Percentiles rank a stretch among this genome's conserved stretches.
phyloP scores from a whole-genome alignment of 2,329 filamentous ascomycete genomes.

The Coniochaeta sp. region DNA sequence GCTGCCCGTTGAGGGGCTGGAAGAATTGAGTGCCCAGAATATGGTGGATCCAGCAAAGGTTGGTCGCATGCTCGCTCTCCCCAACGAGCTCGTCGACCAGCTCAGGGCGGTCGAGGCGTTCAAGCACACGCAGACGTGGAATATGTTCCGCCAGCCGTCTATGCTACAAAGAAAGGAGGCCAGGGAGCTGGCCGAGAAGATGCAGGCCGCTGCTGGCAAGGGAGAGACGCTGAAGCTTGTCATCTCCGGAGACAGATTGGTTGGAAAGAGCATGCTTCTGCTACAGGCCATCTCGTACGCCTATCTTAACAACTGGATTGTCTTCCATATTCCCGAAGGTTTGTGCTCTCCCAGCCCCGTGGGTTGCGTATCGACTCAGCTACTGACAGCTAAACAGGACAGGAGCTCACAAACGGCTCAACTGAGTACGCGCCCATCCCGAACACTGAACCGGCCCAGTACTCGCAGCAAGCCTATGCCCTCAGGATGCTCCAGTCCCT shows the following conservation, averaged over 20 bases:
- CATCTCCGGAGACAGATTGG: conserved; percentile 63
- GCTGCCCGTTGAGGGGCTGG: conserved; percentile 63
- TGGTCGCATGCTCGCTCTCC: conserved; percentile 64
- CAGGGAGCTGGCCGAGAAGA: conserved; percentile 57
- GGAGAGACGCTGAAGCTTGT: conserved; percentile 57
- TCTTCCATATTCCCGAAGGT: conserved; percentile 88
- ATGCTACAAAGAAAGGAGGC: conserved; percentile 73
- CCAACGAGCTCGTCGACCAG: conserved; percentile 65
- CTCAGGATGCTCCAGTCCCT: conserved; percentile 69
- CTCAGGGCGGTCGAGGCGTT: conserved; percentile 83
- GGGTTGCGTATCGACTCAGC: neutral
- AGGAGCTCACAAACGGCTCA: conserved; percentile 72
- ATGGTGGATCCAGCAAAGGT: conserved; percentile 46
- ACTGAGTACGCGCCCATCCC: conserved; percentile 72
- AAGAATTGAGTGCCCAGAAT: conserved; percentile 48
- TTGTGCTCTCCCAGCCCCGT: conserved; percentile 19
- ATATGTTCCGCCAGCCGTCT: conserved; percentile 74
- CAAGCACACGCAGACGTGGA: conserved; percentile 84
- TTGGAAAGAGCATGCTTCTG: conserved; percentile 82
- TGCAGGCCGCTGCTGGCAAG: conserved; percentile 47
- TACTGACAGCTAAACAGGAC: conserved; percentile 39
- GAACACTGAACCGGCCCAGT: conserved; percentile 50
- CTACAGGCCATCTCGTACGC: conserved; percentile 79
- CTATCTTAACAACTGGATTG: conserved; percentile 78
- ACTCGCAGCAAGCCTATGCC: conserved; percentile 72